Evolutionary conservation across 192 early-diverging fungal genomes (phyloP), one percentile per base, ranked within the genome.

Genomic region (Podochytrium sp.): DNA sequence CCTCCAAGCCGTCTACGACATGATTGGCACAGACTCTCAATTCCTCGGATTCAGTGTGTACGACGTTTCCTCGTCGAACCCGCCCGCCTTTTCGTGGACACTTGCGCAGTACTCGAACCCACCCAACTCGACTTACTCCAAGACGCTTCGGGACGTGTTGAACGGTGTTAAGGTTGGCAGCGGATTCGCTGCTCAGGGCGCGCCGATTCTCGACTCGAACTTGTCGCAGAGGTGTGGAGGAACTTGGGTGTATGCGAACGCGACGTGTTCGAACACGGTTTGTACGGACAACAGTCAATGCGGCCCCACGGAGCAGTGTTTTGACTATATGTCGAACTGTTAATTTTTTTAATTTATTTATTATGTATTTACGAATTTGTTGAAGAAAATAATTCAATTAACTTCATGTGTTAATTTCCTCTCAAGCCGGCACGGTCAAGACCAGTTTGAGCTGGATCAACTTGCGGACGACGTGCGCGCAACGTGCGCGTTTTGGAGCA

Each of bases 241-340:
- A 12, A 71, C 69, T 12, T 71, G 69, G 69, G 69, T 60, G 25
- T 40, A 71, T 41, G 69, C 69, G 3, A 71, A 71, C 47, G 23
- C 69, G 2, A 71, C 33, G 18, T 71, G 69, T 34, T 40, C 38
- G n/a, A 7, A 35, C 32, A n/a, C 20, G n/a, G 34, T 37, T 39
- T 61, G 59, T 25, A n/a, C n/a, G n/a, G n/a, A n/a, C n/a, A n/a
- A n/a, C n/a, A n/a, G n/a, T n/a, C n/a, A n/a, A n/a, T n/a, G n/a
- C n/a, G n/a, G n/a, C n/a, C n/a, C n/a, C n/a, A n/a, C n/a, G n/a
- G n/a, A n/a, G n/a, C n/a, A n/a, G n/a, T n/a, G n/a, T n/a, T n/a
- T n/a, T n/a, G n/a, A n/a, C n/a, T n/a, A n/a, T n/a, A n/a, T n/a
- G n/a, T n/a, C n/a, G n/a, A n/a, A n/a, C n/a, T n/a, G n/a, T n/a